Evolutionary conservation across 2,329 filamentous ascomycete species (phyloP).

Genomic region (Neocatenulostroma microsporum): DNA sequence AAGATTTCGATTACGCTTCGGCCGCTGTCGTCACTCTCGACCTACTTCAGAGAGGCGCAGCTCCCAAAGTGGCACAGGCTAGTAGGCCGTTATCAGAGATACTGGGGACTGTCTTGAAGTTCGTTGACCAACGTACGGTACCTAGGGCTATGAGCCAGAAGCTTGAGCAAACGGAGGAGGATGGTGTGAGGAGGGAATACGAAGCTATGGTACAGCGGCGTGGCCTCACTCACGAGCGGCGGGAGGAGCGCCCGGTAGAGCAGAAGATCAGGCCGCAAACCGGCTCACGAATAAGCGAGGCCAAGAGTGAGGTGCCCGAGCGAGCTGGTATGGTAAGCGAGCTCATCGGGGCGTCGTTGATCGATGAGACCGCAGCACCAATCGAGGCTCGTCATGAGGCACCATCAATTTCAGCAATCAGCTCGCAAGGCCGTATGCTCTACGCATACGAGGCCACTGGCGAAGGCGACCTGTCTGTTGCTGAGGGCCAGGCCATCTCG

Average conservation of each 20-base stretch:
- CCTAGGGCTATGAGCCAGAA: not conserved
- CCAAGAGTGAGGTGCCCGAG: too few relatives aligned
- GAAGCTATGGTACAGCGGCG: not conserved
- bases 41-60: conserved; percentile 5
- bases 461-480: not conserved
- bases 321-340: too few relatives aligned
- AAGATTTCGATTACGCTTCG: conserved; percentile 14
- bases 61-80: not conserved
- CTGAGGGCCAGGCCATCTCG: not conserved
- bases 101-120: not conserved
- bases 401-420: too few relatives aligned
- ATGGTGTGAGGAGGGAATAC: not conserved
- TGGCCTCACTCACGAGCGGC: not conserved
- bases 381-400: not conserved
- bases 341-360: not conserved
- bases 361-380: not conserved
- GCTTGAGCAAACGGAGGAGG: not conserved
- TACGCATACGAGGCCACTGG: not conserved
- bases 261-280: not conserved
- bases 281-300: too few relatives aligned
- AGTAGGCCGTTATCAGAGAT: not conserved
- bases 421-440: not conserved
- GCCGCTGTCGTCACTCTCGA: conserved; percentile 17
- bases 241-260: not conserved
- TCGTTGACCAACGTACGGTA: not conserved